Conservation (phyloP, 106 monocot genomes). For the Acanthochlamys bracteata region DNA sequence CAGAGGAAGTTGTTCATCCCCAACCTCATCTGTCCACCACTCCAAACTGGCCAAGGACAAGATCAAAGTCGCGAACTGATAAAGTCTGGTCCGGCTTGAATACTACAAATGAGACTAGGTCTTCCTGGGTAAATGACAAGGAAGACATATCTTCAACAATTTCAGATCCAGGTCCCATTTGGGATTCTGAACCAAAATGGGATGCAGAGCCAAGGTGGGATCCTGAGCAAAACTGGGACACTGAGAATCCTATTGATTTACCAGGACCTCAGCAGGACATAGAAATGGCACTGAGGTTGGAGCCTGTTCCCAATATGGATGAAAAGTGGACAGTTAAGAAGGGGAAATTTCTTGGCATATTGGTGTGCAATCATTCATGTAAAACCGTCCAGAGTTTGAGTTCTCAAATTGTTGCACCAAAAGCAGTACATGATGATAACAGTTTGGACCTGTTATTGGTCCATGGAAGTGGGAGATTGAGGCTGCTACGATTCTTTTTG, state of each 20-base stretch:
- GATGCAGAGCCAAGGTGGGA: constrained; percentile 56
- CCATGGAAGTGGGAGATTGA: constrained; percentile 68
- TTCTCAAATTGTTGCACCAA: constrained; percentile 83
- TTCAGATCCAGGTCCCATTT: constrained; percentile 67
- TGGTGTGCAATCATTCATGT: constrained; percentile 92
- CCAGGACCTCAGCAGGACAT: constrained; percentile 37
- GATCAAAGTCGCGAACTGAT: constrained; percentile 74
- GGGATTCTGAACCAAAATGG: constrained; percentile 70
- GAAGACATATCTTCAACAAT: constrained; percentile 84
- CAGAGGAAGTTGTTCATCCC: constrained; percentile 82
- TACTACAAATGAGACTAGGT: constrained; percentile 51
- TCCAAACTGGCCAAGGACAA: constrained; percentile 74
- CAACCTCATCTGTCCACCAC: constrained; percentile 41
- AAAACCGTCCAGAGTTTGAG: constrained; percentile 81
- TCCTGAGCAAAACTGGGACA: constrained; percentile 31
- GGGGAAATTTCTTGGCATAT: constrained; percentile 69
- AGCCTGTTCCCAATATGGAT: constrained; percentile 34
- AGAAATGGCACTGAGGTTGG: constrained; percentile 24
- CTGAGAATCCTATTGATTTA: constrained; percentile 45
- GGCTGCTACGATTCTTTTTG: constrained; percentile 65
- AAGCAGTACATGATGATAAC: constrained; percentile 72
- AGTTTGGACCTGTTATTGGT: constrained; percentile 76
- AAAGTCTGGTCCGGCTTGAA: constrained; percentile 56
- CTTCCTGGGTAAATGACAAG: constrained; percentile 68
- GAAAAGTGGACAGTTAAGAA: constrained; percentile 78